Evolutionary conservation across 1,139 yeast species (phyloP), one percentile per base, ranked within the genome.

Genomic region (Hansenula lynferdii): DNA sequence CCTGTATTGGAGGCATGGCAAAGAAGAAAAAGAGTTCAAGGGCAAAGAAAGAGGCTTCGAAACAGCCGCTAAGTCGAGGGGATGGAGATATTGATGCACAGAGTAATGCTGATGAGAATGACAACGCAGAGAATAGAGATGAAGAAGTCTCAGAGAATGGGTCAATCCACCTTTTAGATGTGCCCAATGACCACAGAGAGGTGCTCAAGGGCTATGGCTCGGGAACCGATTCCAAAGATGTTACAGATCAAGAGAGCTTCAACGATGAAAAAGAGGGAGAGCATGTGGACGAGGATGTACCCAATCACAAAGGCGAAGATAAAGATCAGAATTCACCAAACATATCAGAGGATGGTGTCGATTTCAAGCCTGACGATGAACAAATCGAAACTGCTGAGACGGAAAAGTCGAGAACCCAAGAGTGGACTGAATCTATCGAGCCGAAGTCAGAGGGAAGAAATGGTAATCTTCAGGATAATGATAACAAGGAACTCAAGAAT

Each of bases 11-110:
- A n/a, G n/a, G 7, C 17, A 31, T 41, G 48, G 42, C 45, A 3
- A 44, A 42, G 37, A 44, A 44, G 40, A 44, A 42, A 38, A 42
- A 38, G 26, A 32, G 38, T 30, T 28, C 14, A 20, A 41, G 36
- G 24, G 17, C 30, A 22, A 31, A 36, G 9, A 19, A 16, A 15
- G n/a, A 26, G 7, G n/a, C n/a, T n/a, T n/a, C n/a, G n/a, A n/a
- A 14, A 7, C 15, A 25, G 28, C 21, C 15, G 20, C 20, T 8
- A 14, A 18, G 19, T 16, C 10, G 26, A 11, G 8, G n/a, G 8
- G 14, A 18, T 8, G 23, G n/a, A 8, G 31, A 28, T 28, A 9
- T 28, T n/a, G 28, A 20, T 18, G 28, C 17, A 10, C 18, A 12
- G 17, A 23, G 23, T 31, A 23, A 24, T 12, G 26, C 8, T 24